Evolutionary conservation across 345 rosid genomes (phyloP).

Genomic region (Ailanthus altissimus): DNA sequence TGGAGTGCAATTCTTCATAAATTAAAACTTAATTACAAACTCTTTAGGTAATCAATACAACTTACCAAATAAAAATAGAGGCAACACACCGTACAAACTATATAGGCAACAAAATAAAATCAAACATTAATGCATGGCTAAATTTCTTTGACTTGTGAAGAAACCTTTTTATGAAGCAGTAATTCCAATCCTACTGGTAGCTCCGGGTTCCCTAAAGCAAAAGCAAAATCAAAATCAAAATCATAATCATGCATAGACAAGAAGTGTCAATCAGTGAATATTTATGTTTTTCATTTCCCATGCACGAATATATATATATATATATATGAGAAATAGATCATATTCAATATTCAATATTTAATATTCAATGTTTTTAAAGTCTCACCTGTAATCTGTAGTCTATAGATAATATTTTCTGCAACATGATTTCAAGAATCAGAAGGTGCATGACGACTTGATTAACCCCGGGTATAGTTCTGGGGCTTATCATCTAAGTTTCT

Average conservation of each 20-base stretch:
- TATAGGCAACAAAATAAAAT: neutral
- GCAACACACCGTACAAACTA: neutral
- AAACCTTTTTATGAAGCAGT: neutral
- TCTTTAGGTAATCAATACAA: neutral
- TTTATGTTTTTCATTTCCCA: too few species aligned
- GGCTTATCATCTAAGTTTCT: slow-evolving; percentile 1
- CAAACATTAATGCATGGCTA: neutral
- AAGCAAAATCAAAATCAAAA: too few species aligned
- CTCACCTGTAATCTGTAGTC: too few species aligned
- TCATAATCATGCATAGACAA: neutral
- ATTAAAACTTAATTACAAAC: neutral
- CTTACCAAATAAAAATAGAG: neutral
- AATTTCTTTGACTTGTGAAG: too few species aligned
- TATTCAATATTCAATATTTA: too few species aligned
- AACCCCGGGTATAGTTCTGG: neutral
- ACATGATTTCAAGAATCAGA: neutral
- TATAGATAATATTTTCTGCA: neutral
- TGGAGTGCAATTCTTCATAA: neutral
- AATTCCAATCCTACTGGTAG: neutral
- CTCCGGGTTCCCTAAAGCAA: neutral
- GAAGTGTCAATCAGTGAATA: neutral
- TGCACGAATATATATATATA: too few species aligned
- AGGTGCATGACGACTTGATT: neutral
- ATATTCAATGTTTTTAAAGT: neutral
- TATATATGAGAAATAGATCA: neutral